These are phyloP conservation scores for Penstemon newberryi DNA, from an alignment of 257 asterid genomes.

Conservation along the genomic window DNA sequence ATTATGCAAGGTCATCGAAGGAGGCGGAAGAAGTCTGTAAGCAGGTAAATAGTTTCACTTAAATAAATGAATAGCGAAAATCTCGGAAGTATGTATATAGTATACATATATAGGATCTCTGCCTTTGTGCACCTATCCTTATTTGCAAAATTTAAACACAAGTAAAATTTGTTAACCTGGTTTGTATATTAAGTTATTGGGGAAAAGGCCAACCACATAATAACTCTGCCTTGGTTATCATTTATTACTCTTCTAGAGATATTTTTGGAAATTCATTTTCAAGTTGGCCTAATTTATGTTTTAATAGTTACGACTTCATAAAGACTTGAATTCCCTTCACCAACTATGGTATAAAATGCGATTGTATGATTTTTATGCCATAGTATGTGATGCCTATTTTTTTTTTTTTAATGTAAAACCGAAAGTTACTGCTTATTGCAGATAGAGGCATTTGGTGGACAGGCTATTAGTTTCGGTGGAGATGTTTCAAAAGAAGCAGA, in stretches of 20 bases:
- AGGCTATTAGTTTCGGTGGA: constrained; percentile 87
- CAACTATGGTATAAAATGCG: no score
- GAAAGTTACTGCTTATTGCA: constrained; percentile 37
- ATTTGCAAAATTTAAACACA: not conserved
- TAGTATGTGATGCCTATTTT: not conserved
- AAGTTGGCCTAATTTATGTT: not conserved
- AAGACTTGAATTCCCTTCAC: constrained; percentile 7
- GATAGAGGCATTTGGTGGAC: constrained; percentile 88
- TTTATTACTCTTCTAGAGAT: not conserved
- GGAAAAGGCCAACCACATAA: not conserved
- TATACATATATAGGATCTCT: not conserved
- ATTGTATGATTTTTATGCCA: not conserved
- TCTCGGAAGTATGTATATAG: not conserved
- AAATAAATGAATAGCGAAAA: constrained; percentile 14
- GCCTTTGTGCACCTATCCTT: constrained; percentile 16
- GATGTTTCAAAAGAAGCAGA: constrained; percentile 96
- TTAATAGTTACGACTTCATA: constrained; percentile 3
- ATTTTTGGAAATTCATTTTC: constrained; percentile 3
- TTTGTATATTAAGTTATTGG: not conserved
- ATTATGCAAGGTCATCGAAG: constrained; percentile 96
- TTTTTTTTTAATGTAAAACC: constrained; percentile 3
- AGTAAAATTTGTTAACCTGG: not conserved
- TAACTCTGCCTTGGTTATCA: not conserved
- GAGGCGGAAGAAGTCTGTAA: constrained; percentile 93
- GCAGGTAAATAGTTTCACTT: constrained; percentile 43